Conservation (phyloP, 2,329 filamentous ascomycete genomes). For the Ophiostoma sp. region DNA sequence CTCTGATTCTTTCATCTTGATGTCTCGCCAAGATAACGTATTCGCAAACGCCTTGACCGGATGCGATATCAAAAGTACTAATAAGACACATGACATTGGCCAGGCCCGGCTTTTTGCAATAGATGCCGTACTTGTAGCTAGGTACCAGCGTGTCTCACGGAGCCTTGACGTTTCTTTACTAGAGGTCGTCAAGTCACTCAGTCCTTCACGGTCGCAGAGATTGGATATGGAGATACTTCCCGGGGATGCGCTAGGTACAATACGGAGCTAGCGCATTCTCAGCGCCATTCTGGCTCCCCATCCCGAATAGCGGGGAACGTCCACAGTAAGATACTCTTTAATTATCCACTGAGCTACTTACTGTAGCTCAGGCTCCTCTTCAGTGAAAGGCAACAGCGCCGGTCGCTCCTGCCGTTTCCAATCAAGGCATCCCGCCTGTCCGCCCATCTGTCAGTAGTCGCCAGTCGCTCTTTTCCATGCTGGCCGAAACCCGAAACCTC, state of each 20-base stretch:
- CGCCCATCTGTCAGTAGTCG: background rate
- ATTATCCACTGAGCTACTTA: background rate
- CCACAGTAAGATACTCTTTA: background rate
- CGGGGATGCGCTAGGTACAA: background rate
- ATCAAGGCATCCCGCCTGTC: too few relatives aligned
- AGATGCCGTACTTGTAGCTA: background rate
- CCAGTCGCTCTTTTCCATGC: background rate
- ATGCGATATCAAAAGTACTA: conserved; percentile 2
- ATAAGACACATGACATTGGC: background rate
- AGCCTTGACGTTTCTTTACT: too few relatives aligned
- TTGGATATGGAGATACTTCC: conserved; percentile 2
- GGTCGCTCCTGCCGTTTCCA: too few relatives aligned
- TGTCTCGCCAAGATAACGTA: background rate
- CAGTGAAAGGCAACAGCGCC: background rate
- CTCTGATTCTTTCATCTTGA: background rate
- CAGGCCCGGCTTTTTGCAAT: background rate
- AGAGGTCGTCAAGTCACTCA: background rate
- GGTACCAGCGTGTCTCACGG: too few relatives aligned
- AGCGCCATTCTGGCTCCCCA: background rate
- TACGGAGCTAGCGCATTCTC: background rate
- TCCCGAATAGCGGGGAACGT: background rate
- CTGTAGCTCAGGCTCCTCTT: background rate
- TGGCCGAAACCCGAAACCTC: background rate
- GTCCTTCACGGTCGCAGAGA: background rate
- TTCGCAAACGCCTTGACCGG: background rate